Evolutionary conservation across 1,284 basidiomycete species (phyloP).

Genomic region (Cryptococcus hybrid): DNA sequence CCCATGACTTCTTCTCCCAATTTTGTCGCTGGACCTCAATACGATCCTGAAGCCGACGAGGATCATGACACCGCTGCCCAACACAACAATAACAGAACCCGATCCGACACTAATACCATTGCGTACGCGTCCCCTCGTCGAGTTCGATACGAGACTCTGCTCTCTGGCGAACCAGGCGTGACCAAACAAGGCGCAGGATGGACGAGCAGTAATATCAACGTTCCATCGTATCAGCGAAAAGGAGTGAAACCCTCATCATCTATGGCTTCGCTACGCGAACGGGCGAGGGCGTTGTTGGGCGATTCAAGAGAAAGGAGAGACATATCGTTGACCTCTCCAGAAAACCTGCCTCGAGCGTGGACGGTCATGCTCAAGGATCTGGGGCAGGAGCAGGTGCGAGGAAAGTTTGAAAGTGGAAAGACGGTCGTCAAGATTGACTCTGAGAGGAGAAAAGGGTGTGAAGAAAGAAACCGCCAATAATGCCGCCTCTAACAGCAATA

Average conservation of each 20-base stretch:
- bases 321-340: conserved; percentile 18
- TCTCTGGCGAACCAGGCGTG: conserved; percentile 31
- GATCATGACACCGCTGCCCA: not conserved
- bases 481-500: not conserved
- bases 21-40: conserved; percentile 10
- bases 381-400: no score
- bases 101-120: conserved; percentile 7
- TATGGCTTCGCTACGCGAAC: conserved; percentile 37
- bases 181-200: conserved; percentile 35
- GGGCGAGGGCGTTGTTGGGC: conserved; percentile 29
- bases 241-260: conserved; percentile 33
- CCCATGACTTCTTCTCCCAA: conserved; percentile 17
- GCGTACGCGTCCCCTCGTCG: conserved; percentile 11
- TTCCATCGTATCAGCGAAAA: not conserved
- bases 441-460: not conserved
- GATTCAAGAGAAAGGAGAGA: conserved; percentile 10
- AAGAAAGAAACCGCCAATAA: not conserved
- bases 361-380: no score
- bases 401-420: conserved; percentile 7
- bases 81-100: no score
- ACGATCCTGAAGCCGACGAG: conserved; percentile 18
- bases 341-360: not conserved
- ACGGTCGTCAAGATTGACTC: conserved; percentile 9
- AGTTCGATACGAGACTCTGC: conserved; percentile 27
- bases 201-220: conserved; percentile 6